Evolutionary conservation across 352 stramenopile genomes (phyloP).

Genomic region (Aphanomyces invadans): DNA sequence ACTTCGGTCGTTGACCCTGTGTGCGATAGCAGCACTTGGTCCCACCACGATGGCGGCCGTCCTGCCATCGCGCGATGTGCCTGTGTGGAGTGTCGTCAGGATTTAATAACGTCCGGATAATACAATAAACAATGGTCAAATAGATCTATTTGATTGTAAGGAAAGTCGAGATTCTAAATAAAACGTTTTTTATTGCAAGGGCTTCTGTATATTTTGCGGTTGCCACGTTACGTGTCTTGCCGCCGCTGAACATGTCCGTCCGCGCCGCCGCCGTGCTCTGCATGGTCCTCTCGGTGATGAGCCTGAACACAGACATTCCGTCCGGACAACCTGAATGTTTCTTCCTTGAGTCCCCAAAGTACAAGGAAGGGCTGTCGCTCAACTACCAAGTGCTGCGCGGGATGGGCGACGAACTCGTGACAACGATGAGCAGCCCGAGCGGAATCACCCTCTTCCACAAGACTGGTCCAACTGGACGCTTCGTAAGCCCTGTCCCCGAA

Average conservation of each 20-base stretch:
- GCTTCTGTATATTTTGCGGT: background rate
- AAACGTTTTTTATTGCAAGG: background rate
- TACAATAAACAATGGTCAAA: too few species aligned
- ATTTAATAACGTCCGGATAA: too few species aligned
- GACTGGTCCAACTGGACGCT: slow-evolving; percentile 46
- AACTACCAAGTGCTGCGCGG: slow-evolving; percentile 77
- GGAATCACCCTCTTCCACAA: slow-evolving; percentile 48
- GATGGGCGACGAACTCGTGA: slow-evolving; percentile 59
- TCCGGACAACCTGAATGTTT: slow-evolving; percentile 49
- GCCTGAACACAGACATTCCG: slow-evolving; percentile 10
- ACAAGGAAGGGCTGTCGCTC: slow-evolving; percentile 79
- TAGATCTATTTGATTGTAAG: too few species aligned
- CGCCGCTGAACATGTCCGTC: background rate
- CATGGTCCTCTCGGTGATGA: background rate
- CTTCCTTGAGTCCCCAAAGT: slow-evolving; percentile 52
- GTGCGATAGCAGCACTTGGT: background rate
- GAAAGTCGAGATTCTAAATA: too few species aligned
- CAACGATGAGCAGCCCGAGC: slow-evolving; percentile 55
- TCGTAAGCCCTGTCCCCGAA: slow-evolving; percentile 45
- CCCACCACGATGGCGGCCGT: background rate
- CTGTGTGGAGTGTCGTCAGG: too few species aligned
- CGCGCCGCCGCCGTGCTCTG: background rate
- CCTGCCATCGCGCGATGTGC: background rate
- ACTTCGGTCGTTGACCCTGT: slow-evolving; percentile 33
- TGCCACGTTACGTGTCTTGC: too few species aligned